Evolutionary conservation across 2,329 filamentous ascomycete species (phyloP).

Genomic region (Botrytis squamosa): DNA sequence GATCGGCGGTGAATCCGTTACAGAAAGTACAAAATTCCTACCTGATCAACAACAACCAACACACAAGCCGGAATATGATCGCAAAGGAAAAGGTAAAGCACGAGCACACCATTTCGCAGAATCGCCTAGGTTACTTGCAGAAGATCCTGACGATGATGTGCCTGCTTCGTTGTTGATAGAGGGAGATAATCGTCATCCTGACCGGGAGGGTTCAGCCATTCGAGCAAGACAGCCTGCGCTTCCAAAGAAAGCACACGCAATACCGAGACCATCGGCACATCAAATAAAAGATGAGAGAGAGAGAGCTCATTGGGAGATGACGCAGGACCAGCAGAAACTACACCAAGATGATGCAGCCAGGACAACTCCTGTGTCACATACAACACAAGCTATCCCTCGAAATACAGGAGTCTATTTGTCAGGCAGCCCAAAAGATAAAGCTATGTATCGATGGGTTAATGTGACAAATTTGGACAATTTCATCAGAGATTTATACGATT

Average conservation of each 20-base stretch:
- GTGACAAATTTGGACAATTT: constrained; percentile 70
- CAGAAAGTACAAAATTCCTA: constrained; percentile 38
- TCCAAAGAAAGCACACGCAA: constrained; percentile 33
- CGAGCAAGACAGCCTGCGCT: constrained; percentile 24
- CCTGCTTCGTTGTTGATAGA: constrained; percentile 64
- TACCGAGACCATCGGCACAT: constrained; percentile 46
- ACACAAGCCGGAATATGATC: not conserved
- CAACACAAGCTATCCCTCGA: constrained; percentile 46
- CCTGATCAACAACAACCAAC: constrained; percentile 24
- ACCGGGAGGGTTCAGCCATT: constrained; percentile 32
- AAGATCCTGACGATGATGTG: constrained; percentile 52
- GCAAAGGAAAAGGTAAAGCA: constrained; percentile 13
- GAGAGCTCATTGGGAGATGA: constrained; percentile 53
- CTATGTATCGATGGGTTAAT: constrained; percentile 72
- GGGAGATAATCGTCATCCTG: constrained; percentile 42
- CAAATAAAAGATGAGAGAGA: constrained; percentile 40
- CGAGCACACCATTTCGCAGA: constrained; percentile 34
- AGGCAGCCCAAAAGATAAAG: constrained; percentile 62
- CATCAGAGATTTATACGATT: constrained; percentile 65
- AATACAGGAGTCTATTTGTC: constrained; percentile 46
- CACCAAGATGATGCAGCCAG: constrained; percentile 41
- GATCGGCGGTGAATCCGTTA: constrained; percentile 38
- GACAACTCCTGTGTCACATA: constrained; percentile 9
- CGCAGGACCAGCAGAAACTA: constrained; percentile 52
- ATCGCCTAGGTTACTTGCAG: constrained; percentile 39